Conservation (phyloP, 805 yeast species). For the Cyberlindnera xishuangbannaensis region DNA sequence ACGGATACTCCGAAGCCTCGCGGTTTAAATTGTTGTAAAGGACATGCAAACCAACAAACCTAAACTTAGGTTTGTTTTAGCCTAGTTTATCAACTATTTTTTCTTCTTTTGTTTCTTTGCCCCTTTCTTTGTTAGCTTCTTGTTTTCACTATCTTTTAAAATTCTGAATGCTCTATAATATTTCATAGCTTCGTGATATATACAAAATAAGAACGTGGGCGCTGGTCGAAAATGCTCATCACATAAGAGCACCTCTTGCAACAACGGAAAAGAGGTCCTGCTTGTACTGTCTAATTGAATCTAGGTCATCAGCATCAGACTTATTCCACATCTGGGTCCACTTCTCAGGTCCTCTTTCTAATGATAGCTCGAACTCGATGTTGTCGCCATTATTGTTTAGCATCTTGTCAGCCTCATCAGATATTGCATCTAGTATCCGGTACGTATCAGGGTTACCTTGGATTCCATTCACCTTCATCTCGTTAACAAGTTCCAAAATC, state of each 20-base stretch:
- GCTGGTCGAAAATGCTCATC: not conserved
- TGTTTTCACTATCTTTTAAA: too few relatives aligned
- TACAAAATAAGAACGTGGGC: not conserved
- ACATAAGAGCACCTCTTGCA: too few relatives aligned
- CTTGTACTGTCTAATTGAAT: constrained; percentile 10
- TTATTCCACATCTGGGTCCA: constrained; percentile 17
- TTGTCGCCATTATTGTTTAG: constrained; percentile 5
- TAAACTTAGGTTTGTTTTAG: too few relatives aligned
- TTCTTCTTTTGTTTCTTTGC: too few relatives aligned
- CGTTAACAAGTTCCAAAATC: constrained; percentile 31
- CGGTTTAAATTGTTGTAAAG: too few relatives aligned
- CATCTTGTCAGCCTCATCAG: constrained; percentile 10
- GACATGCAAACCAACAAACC: too few relatives aligned
- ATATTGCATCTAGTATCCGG: constrained; percentile 6
- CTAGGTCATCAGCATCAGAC: constrained; percentile 13
- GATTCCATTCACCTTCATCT: constrained; percentile 37
- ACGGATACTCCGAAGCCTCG: too few relatives aligned
- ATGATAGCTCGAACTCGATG: constrained; percentile 1
- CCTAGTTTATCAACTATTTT: too few relatives aligned
- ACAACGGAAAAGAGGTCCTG: constrained; percentile 4
- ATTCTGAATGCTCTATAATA: too few relatives aligned
- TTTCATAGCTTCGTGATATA: too few relatives aligned
- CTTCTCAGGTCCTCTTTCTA: constrained; percentile 9
- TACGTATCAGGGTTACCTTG: constrained; percentile 30
- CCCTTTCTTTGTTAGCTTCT: too few relatives aligned